These are phyloP conservation scores for Penicillium chermesinum DNA, from an alignment of 495 filamentous ascomycete genomes.

Conservation along the genomic window DNA sequence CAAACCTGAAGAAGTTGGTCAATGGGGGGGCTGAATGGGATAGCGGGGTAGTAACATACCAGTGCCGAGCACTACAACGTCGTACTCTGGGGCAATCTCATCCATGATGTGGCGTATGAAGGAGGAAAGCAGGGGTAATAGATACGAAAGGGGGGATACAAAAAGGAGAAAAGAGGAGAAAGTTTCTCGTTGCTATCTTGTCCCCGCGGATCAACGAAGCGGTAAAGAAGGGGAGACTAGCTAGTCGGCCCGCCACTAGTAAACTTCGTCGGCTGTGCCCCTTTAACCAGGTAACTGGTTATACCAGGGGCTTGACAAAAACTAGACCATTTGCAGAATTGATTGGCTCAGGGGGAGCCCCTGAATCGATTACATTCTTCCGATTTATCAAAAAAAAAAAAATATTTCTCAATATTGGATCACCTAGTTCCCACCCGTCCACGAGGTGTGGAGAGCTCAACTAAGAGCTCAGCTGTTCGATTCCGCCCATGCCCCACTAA, in stretches of 20 bases:
- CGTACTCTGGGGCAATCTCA: constrained; percentile 94
- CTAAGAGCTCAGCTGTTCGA: no score
- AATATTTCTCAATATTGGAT: no score
- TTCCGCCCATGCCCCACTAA: no score
- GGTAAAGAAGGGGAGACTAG: constrained; percentile 30
- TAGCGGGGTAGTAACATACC: constrained; percentile 57
- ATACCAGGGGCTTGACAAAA: background rate
- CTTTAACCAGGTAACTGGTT: background rate
- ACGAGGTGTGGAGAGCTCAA: no score
- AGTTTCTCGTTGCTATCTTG: constrained; percentile 15
- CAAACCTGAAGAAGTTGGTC: constrained; percentile 59
- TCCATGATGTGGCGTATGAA: constrained; percentile 59
- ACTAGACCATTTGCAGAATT: no score
- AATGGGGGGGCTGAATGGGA: constrained; percentile 22
- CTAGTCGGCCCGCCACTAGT: constrained; percentile 29
- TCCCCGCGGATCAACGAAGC: constrained; percentile 32
- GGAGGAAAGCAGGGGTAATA: constrained; percentile 4
- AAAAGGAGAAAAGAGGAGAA: constrained; percentile 18
- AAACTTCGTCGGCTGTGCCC: constrained; percentile 9
- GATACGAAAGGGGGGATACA: constrained; percentile 13
- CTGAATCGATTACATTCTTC: no score
- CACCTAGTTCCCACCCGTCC: no score
- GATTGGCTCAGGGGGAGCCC: no score
- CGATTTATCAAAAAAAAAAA: no score
- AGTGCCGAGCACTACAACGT: constrained; percentile 96